A percentile compares a stretch with the other conserved stretches of the same genome.
These are phyloP conservation scores for Cyberlindnera xishuangbannaensis DNA, from an alignment of 805 yeast species.

Conservation along the genomic window DNA sequence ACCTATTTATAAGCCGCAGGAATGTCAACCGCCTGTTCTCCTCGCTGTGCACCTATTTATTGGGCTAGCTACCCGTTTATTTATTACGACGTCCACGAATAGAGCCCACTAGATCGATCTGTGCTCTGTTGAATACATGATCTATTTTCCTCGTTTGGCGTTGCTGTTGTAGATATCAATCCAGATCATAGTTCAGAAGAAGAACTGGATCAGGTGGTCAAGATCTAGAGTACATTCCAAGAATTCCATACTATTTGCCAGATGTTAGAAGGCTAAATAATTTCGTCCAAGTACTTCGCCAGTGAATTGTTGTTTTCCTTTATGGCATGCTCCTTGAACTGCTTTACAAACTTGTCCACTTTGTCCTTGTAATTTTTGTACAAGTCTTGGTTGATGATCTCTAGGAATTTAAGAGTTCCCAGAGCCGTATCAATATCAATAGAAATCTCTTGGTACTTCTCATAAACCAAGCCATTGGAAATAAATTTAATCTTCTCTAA, in stretches of 20 bases:
- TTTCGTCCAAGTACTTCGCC: constrained; percentile 6
- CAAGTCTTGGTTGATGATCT: neutral
- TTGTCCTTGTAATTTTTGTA: neutral
- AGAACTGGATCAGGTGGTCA: no score
- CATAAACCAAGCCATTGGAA: constrained; percentile 15
- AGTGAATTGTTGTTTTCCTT: constrained; percentile 8
- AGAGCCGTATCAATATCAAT: neutral
- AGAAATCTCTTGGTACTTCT: constrained; percentile 12
- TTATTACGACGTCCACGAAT: constrained; percentile 3
- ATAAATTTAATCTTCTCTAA: constrained; percentile 14
- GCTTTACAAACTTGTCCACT: neutral
- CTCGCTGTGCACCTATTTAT: constrained; percentile 1
- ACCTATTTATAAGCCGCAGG: constrained; percentile 1
- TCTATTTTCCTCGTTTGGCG: no score
- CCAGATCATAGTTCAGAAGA: no score
- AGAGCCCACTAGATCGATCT: no score
- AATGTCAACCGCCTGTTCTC: no score
- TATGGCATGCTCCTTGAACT: constrained; percentile 9
- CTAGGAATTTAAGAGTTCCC: constrained; percentile 2
- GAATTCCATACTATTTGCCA: no score
- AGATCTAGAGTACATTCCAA: no score
- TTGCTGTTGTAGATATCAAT: no score
- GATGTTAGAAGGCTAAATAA: no score
- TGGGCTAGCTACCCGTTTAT: neutral
- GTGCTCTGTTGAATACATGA: no score